Evolutionary conservation across 1,284 basidiomycete species (phyloP), one percentile per base, ranked within the genome.

Genomic region (Flammula alnicola): DNA sequence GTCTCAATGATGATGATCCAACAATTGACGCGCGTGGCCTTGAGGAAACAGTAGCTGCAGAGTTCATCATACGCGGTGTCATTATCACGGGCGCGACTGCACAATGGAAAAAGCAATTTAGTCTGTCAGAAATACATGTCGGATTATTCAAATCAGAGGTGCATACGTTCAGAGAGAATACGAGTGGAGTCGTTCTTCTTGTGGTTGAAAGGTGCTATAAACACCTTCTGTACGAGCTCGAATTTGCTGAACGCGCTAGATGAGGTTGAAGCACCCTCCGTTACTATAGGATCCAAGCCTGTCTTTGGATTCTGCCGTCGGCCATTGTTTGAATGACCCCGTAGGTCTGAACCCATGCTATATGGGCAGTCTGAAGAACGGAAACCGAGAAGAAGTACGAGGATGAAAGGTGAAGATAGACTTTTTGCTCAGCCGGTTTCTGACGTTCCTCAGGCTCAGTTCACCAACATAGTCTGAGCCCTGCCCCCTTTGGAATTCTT

Each of bases 71-170:
- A 55, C 83, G 78, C 17, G 91, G 89, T 3, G 92, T 93, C 92
- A 95, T 93, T 61, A 95, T 87, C 52, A 86, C 84, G 9, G 93
- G 93, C 4, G 93, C 91, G 63, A 95, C 93, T 95, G 65, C 9
- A 56, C 31, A 44, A 36, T 10, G 1, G 44, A 11, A 4, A 38
- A n/a, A n/a, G n/a, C n/a, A 31, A 32, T 23, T 26, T 12, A 32
- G 40, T 9, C 10, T 19, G 12, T 25, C 5, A 35, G 39, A 47
- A 31, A 23, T 22, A 22, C 35, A 16, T 12, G 12, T 9, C 19
- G 23, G 22, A 17, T 25, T 20, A 17, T 20, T 4, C 31, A 22
- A 36, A 43, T 38, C 23, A 11, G 4, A 23, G 30, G 43, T 17
- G 73, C 87, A 62, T 70, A 91, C 88, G 73, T 65, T 89, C 86